These are phyloP conservation scores for Asterophora lycoperdoides DNA, from an alignment of 768 basidiomycete species.

Conservation along the genomic window DNA sequence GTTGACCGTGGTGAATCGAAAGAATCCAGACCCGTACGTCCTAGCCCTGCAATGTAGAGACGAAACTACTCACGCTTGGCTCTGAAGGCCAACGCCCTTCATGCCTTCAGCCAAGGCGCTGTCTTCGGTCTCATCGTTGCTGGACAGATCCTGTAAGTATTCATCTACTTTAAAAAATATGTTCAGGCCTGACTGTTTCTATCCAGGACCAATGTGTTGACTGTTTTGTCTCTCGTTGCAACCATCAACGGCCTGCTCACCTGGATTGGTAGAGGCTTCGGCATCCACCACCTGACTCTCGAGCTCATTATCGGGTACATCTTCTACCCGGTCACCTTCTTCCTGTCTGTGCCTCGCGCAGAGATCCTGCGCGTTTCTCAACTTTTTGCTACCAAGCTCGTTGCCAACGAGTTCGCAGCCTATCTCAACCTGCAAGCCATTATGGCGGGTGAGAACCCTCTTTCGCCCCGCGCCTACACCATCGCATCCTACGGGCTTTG, in stretches of 20 bases:
- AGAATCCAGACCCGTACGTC: constrained; percentile 47
- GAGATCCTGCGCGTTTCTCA: constrained; percentile 81
- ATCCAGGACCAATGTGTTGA: constrained; percentile 73
- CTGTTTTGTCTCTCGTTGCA: constrained; percentile 78
- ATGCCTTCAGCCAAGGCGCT: constrained; percentile 86
- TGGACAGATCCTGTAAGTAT: constrained; percentile 74
- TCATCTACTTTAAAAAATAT: neutral
- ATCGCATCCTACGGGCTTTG: constrained; percentile 87
- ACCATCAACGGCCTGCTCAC: constrained; percentile 80
- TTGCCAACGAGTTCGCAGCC: constrained; percentile 85
- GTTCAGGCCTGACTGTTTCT: constrained; percentile 1
- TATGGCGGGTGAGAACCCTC: constrained; percentile 40
- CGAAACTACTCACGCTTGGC: neutral
- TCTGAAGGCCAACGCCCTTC: constrained; percentile 67
- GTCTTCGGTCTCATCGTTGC: constrained; percentile 82
- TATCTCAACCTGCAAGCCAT: constrained; percentile 58
- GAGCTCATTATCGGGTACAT: constrained; percentile 84
- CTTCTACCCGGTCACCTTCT: constrained; percentile 84
- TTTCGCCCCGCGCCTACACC: constrained; percentile 70
- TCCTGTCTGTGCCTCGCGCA: constrained; percentile 70
- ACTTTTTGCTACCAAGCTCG: constrained; percentile 80
- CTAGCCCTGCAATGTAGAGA: neutral
- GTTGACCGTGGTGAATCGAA: constrained; percentile 72
- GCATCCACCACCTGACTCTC: constrained; percentile 76
- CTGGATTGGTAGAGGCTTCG: constrained; percentile 86